Evolutionary conservation across 106 monocot species (phyloP), one percentile per base, ranked within the genome.

Genomic region (Dendrobium catenatum): DNA sequence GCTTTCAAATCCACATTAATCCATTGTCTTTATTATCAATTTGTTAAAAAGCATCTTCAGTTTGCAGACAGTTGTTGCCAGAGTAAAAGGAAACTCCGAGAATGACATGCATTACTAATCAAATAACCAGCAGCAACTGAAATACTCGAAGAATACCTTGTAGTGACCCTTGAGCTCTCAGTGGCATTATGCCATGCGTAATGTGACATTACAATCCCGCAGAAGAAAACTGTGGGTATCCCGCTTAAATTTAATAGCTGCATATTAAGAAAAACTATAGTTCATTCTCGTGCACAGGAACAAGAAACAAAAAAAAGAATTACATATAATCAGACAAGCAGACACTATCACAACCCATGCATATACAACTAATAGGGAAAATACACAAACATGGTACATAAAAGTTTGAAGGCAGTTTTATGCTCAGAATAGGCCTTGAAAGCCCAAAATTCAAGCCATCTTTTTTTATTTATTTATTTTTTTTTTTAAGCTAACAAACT

Each of bases 201-300:
- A 84, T 93, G 96, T 46, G 96, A 96, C 96, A 96, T 96, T 5
- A 96, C 84, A 82, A 96, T 90, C 75, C 96, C 94, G 54, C 94
- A 90, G 75, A 93, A 93, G 83, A 96, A 96, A 33, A 96, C 96
- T 13, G 93, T 96, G 73, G 93, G 85, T 77, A 96, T 94, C 18
- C 96, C 92, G 81, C 96, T 96, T 66, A 96, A 80, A 43, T 88
- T 40, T 48, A 85, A 86, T n/a, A 92, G 79, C 96, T 96, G 86
- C 82, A 82, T 0, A 72, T 31, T 6, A 10, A 86, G 37, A 83
- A 48, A 18, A 72, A 11, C 31, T 33, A 37, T 2, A 16, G 7
- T 66, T n/a, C n/a, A 26, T 66, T 66, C 64, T 51, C 51, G 13
- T 11, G 51, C 51, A 51, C 13, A 0, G 51, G 3, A 2, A 15